Evolutionary conservation across 2,329 filamentous ascomycete species (phyloP).

Genomic region (Aspergillus nomiae): DNA sequence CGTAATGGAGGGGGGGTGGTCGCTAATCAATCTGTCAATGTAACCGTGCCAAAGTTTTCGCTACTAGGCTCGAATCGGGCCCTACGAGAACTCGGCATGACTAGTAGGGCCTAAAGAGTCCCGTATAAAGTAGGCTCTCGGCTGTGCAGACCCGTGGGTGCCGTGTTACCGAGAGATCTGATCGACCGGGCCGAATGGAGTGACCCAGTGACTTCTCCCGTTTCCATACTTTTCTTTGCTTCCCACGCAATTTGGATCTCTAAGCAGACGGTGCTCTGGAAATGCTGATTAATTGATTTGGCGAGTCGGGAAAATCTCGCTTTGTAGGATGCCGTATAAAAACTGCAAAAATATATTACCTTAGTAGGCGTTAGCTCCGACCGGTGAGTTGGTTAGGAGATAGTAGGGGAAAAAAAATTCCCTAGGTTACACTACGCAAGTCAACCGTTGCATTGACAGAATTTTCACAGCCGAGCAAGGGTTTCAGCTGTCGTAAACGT

Average conservation of each 20-base stretch:
- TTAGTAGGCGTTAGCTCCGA: not conserved
- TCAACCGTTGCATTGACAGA: constrained; percentile 3
- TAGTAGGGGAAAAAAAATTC: not conserved
- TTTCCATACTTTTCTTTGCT: not conserved
- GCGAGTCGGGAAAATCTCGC: not conserved
- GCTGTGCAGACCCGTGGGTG: constrained; percentile 7
- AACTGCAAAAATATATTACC: not conserved
- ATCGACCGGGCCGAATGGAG: constrained; percentile 18
- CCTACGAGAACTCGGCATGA: not conserved
- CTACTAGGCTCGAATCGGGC: not conserved
- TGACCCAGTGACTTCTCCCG: constrained; percentile 8
- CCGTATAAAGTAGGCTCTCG: not conserved
- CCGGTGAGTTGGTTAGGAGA: not conserved
- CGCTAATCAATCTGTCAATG: not conserved
- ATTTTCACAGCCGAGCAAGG: constrained; percentile 1
- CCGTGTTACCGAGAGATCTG: constrained; percentile 14
- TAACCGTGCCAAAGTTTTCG: not conserved
- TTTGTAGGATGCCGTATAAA: not conserved
- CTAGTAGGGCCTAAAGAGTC: not conserved
- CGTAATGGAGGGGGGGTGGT: not conserved
- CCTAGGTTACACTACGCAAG: not conserved
- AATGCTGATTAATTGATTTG: not conserved
- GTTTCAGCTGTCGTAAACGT: not conserved
- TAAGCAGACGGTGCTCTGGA: not conserved
- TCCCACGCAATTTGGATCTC: not conserved